Percentiles rank a stretch among this genome's conserved stretches.
These are phyloP conservation scores for Fusarium sp. DNA, from an alignment of 2,329 filamentous ascomycete species.

Conservation along the genomic window DNA sequence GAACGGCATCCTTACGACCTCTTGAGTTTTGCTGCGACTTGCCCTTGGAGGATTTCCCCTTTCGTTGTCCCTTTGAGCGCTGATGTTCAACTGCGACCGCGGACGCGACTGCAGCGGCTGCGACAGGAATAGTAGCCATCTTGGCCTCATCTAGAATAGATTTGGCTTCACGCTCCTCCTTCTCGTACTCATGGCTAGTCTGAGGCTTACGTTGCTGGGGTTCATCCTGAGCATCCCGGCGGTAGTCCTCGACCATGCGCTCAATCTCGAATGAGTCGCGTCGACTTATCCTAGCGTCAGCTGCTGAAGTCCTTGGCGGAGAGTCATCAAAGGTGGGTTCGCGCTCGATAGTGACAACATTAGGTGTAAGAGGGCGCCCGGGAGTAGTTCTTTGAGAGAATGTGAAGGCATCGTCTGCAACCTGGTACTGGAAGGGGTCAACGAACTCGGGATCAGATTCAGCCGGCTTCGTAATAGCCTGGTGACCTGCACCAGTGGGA, in stretches of 20 bases:
- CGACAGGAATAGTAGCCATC: conserved; percentile 63
- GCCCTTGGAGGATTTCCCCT: conserved; percentile 52
- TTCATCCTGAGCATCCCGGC: conserved; percentile 38
- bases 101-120: conserved; percentile 61
- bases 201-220: conserved; percentile 40
- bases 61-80: conserved; percentile 46
- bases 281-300: conserved; percentile 59
- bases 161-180: conserved; percentile 60
- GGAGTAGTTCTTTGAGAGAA: conserved; percentile 58
- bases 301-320: conserved; percentile 47
- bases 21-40: conserved; percentile 52
- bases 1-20: conserved; percentile 59
- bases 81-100: conserved; percentile 60
- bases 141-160: conserved; percentile 60
- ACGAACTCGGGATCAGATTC: conserved; percentile 51
- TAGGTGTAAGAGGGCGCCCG: conserved; percentile 61
- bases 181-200: conserved; percentile 48
- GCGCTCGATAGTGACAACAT: conserved; percentile 65
- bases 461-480: conserved; percentile 45
- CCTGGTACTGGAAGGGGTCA: conserved; percentile 71
- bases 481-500: conserved; percentile 48
- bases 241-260: conserved; percentile 51
- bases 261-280: conserved; percentile 64
- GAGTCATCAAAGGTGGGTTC: conserved; percentile 63
- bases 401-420: conserved; percentile 64